Percentiles rank a stretch among this genome's conserved stretches.
Evolutionary conservation across 306 rosid genomes (phyloP).

Genomic region (Prunus davidiana): DNA sequence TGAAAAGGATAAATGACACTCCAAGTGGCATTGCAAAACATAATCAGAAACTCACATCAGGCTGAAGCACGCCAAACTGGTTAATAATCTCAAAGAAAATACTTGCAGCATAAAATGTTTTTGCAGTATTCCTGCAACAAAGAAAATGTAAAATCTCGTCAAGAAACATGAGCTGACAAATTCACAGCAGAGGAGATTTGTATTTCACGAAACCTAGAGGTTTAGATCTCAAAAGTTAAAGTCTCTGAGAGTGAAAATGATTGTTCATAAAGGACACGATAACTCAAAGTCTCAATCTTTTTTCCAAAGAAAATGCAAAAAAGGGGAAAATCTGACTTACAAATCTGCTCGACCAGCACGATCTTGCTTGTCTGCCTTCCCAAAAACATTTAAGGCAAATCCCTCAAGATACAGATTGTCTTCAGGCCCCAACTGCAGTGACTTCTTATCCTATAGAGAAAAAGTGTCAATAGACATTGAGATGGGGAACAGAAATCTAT

Average conservation of each 20-base stretch:
- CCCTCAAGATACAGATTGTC: slow-evolving; percentile 90
- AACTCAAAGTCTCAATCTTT: neutral
- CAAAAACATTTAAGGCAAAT: slow-evolving; percentile 88
- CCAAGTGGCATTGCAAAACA: neutral
- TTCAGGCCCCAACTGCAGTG: slow-evolving; percentile 78
- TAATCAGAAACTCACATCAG: slow-evolving; percentile 68
- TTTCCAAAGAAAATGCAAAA: neutral
- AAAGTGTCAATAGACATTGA: neutral
- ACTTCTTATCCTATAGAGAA: slow-evolving; percentile 78
- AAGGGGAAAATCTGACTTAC: slow-evolving; percentile 37
- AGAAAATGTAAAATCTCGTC: neutral
- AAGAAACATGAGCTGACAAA: neutral
- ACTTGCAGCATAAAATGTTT: slow-evolving; percentile 99
- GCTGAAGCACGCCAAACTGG: slow-evolving; percentile 81
- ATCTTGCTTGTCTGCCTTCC: slow-evolving; percentile 96
- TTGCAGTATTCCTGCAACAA: slow-evolving; percentile 84
- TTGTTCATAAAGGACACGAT: neutral
- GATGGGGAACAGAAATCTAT: neutral
- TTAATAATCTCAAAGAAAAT: slow-evolving; percentile 91
- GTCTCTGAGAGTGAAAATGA: neutral
- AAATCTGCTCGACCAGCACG: slow-evolving; percentile 92
- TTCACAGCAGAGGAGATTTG: neutral
- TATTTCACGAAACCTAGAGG: neutral
- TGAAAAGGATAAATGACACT: neutral
- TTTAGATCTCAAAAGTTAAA: neutral